Base-by-base conservation (phyloP, 768 basidiomycete genomes). In the Mycena capillaripes region DNA sequence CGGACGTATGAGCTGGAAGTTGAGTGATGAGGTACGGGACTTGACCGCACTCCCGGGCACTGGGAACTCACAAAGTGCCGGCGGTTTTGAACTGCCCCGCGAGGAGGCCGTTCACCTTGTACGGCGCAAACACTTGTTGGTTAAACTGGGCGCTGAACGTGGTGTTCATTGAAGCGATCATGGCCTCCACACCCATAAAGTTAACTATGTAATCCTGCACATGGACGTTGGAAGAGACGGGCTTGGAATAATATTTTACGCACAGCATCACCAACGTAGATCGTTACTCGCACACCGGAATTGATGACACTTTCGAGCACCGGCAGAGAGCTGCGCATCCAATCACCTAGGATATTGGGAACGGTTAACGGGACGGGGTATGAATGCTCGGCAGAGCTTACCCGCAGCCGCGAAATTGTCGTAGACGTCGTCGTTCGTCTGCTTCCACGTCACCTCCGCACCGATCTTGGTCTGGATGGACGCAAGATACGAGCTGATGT, bases 41-140 rank as follows among this genome's bases (percentile, higher is more conserved):
- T 14, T 44, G 16, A 29, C n/a, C n/a, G n/a, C n/a, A n/a, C n/a
- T n/a, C n/a, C n/a, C n/a, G n/a, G n/a, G n/a, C n/a, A n/a, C n/a
- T n/a, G n/a, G n/a, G 9, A 29, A 42, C 66, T 25, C 44, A 69
- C 59, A 86, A 83, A 1, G 82, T 88, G 16, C 89, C 90, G 6
- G 90, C 89, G 69, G 89, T 90, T 81, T 91, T 91, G 81, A 81
- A 90, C 38, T 87, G 78, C 3, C 89, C 90, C 6, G 90, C 81
- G 3, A 78, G 67, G 66, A 86, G 82, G 0, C 90, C 90, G 1
- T 82, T 76, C 19, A 91, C 90, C 0, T 82, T 89, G 79, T 84
- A 91, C 56, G 83, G 82, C 14, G 83, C 72, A 77, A 89, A 90
- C 0, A 74, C 23, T 73, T 89, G 86, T 50, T 80, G 61, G 48